Percentiles rank a stretch among this genome's conserved stretches.
These are phyloP conservation scores for Neoascochyta sp. DNA, from an alignment of 2,329 filamentous ascomycete genomes.

Conservation along the genomic window DNA sequence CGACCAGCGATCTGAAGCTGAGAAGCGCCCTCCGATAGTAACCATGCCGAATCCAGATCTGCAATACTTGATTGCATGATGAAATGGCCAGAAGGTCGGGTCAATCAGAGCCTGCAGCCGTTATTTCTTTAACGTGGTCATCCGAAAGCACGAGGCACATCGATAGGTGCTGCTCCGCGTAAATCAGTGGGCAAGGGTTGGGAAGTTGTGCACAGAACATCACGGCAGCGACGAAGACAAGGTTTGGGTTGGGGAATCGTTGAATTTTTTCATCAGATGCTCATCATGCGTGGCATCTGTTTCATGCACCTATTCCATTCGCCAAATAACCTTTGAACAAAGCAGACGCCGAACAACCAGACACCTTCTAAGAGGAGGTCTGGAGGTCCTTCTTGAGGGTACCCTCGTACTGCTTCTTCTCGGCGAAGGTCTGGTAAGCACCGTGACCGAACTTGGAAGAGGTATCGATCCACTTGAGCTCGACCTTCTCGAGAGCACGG, in stretches of 20 bases:
- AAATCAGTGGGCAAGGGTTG: too few species aligned
- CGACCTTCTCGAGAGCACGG: conserved; percentile 96
- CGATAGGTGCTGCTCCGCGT: too few species aligned
- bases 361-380: conserved; percentile 49
- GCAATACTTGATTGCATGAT: too few species aligned
- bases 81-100: too few species aligned
- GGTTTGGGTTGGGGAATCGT: conserved; percentile 38
- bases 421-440: conserved; percentile 96
- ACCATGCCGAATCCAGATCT: too few species aligned
- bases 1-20: too few species aligned
- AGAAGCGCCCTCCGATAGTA: too few species aligned
- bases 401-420: conserved; percentile 97
- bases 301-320: conserved; percentile 36
- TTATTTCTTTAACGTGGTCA: too few species aligned
- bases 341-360: conserved; percentile 27
- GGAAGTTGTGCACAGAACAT: not conserved
- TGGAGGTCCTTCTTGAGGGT: conserved; percentile 98
- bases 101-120: too few species aligned
- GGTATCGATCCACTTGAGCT: conserved; percentile 99
- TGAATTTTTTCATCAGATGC: conserved; percentile 34
- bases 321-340: conserved; percentile 37
- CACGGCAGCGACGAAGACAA: not conserved
- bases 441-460: conserved; percentile 99
- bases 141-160: too few species aligned
- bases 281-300: conserved; percentile 32